Evolutionary conservation across 2,329 filamentous ascomycete genomes (phyloP).

Genomic region (Beauveria caledonica): DNA sequence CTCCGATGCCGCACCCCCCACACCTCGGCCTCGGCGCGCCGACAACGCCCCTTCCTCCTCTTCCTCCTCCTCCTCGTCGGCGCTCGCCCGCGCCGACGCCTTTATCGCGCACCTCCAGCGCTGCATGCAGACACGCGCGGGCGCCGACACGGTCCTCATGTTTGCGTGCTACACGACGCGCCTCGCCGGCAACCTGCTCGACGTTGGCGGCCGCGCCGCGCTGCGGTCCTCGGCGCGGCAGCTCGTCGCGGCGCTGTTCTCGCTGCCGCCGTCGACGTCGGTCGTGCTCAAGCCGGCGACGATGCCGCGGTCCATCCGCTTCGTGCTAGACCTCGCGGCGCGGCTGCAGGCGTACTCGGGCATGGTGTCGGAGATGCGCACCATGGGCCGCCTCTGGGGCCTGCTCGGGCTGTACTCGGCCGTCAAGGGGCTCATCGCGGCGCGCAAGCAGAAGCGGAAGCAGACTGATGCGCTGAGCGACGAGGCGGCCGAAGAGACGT

Average conservation of each 20-base stretch:
- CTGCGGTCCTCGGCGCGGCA: constrained; percentile 44
- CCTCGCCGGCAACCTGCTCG: constrained; percentile 42
- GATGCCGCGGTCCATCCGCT: constrained; percentile 26
- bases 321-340: constrained; percentile 40
- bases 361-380: constrained; percentile 62
- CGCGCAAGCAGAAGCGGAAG: constrained; percentile 21
- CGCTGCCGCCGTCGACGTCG: constrained; percentile 42
- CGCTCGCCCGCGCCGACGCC: constrained; percentile 38
- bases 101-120: constrained; percentile 50
- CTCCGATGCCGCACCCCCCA: constrained; percentile 1
- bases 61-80: constrained; percentile 1
- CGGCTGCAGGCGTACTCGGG: constrained; percentile 53
- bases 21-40: neutral
- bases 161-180: constrained; percentile 61
- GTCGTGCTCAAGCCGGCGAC: constrained; percentile 33
- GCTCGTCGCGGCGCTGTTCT: constrained; percentile 43
- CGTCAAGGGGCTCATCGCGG: constrained; percentile 40
- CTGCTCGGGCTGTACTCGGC: constrained; percentile 66
- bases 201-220: constrained; percentile 46
- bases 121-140: constrained; percentile 58
- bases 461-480: constrained; percentile 24
- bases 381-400: constrained; percentile 69
- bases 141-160: constrained; percentile 62
- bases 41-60: constrained; percentile 11
- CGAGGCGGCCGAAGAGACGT: constrained; percentile 24